Evolutionary conservation across 2,329 filamentous ascomycete species (phyloP).

Genomic region (Pseudogymnoascus sp.): DNA sequence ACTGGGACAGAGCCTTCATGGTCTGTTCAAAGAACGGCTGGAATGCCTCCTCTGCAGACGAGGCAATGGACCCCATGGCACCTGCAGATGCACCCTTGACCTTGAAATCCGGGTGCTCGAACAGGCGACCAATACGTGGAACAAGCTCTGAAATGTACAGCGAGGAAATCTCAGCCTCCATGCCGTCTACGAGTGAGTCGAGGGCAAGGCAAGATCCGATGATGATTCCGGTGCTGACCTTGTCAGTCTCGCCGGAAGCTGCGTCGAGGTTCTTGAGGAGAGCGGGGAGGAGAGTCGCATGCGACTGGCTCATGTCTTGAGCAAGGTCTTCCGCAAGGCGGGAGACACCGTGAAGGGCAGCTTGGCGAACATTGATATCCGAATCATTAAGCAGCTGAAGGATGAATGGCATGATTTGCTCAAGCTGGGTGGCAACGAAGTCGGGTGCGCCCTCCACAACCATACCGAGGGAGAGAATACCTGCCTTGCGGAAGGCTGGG

Average conservation of each 20-base stretch:
- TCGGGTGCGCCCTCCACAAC: slow-evolving; percentile 95
- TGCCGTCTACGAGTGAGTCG: slow-evolving; percentile 79
- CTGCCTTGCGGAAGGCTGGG: slow-evolving; percentile 75
- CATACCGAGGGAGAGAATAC: slow-evolving; percentile 84
- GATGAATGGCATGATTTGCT: slow-evolving; percentile 75
- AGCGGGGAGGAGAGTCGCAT: slow-evolving; percentile 73
- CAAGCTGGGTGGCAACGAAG: slow-evolving; percentile 89
- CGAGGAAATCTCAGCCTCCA: slow-evolving; percentile 72
- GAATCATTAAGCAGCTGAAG: slow-evolving; percentile 74
- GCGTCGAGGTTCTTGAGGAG: slow-evolving; percentile 84
- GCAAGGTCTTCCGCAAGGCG: slow-evolving; percentile 87
- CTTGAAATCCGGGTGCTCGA: slow-evolving; percentile 76
- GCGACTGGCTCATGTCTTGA: slow-evolving; percentile 79
- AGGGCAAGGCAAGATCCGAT: slow-evolving; percentile 84
- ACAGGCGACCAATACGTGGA: slow-evolving; percentile 72
- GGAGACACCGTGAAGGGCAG: slow-evolving; percentile 78
- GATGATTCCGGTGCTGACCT: slow-evolving; percentile 76
- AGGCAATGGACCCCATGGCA: slow-evolving; percentile 83
- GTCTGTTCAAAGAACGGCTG: slow-evolving; percentile 84
- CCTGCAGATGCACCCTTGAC: slow-evolving; percentile 85
- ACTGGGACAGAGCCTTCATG: slow-evolving; percentile 81
- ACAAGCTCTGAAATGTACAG: slow-evolving; percentile 77
- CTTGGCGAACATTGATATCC: slow-evolving; percentile 76
- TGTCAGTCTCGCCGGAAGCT: slow-evolving; percentile 59
- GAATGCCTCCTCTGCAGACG: slow-evolving; percentile 74